Base-by-base conservation (phyloP, 129 eudicot genomes). In the Dittrichia graveolens region DNA sequence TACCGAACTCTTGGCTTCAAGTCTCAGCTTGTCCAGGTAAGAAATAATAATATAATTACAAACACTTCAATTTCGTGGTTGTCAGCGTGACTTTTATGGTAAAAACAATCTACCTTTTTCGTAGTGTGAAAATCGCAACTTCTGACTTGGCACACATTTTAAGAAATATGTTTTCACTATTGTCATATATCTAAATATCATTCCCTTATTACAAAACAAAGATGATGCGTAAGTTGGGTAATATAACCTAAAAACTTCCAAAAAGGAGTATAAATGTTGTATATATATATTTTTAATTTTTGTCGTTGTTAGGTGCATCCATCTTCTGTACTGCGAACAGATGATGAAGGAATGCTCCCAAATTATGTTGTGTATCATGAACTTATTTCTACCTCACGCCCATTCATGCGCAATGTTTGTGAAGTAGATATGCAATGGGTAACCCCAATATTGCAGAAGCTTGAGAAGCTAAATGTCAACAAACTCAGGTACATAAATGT, bases 331-430 rank as follows among this genome's bases (percentile, higher is more conserved):
- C 74, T 95, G 72, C 75, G 75, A 76, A 31, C 91, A 67, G 96
- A 95, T 76, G 99, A 90, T 4, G 97, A 95, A 44, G 99, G 99
- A 31, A 76, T 88, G 88, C 88, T 84, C n/a, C 97, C 99, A 43
- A 86, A 88, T 81, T 95, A 90, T 80, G 99, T 90, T 16, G 84
- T 95, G 65, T 95, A 88, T 71, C 99, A 90, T 68, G 99, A 95
- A 75, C 93, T 95, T 57, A 85, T 95, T 16, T 68, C 89, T 66
- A 95, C 99, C n/a, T 70, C 97, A 59, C 92, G 91, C 34, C 94
- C 97, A 5, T 95, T 73, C 15, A 90, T 95, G 97, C 94, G 87
- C 35, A 90, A 86, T 78, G 89, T 95, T 2, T 95, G 99, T 80
- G 88, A 88, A 67, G 93, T 95, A 59, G 97, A 95, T 77, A 90